Evolutionary conservation across 495 filamentous ascomycete genomes (phyloP).

Genomic region (Neurospora discreta): DNA sequence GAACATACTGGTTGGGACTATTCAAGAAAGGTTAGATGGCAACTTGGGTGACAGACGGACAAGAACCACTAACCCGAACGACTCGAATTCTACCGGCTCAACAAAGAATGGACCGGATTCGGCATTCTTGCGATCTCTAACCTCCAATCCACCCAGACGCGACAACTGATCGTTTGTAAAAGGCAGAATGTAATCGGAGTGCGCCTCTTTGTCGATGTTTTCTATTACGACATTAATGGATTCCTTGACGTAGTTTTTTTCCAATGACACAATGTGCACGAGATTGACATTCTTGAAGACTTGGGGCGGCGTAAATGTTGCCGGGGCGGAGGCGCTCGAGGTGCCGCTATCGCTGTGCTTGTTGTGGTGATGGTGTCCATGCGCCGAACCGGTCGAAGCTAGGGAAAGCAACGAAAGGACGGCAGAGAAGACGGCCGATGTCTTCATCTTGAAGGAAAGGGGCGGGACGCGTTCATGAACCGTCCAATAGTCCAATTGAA

Average conservation of each 20-base stretch:
- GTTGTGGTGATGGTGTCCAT: conserved; percentile 6
- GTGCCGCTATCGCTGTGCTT: conserved; percentile 14
- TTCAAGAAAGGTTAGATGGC: conserved; percentile 2
- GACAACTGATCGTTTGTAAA: conserved; percentile 65
- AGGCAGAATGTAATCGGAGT: conserved; percentile 80
- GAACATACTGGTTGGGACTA: conserved; percentile 75
- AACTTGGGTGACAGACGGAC: background rate
- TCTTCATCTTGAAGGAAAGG: conserved; percentile 39
- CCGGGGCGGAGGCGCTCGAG: conserved; percentile 41
- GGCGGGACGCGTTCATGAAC: conserved; percentile 29
- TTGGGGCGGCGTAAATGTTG: conserved; percentile 73
- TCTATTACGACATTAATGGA: conserved; percentile 88
- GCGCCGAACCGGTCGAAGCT: conserved; percentile 25
- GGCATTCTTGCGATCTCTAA: conserved; percentile 74
- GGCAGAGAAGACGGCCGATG: conserved; percentile 37
- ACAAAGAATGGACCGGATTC: conserved; percentile 55
- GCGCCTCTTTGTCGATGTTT: conserved; percentile 62
- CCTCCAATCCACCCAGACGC: conserved; percentile 76
- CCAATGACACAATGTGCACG: conserved; percentile 79
- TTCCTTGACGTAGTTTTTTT: conserved; percentile 83
- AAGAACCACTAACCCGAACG: conserved; percentile 39
- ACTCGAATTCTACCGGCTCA: conserved; percentile 53
- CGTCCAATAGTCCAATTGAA: conserved; percentile 8
- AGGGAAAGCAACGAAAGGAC: conserved; percentile 36
- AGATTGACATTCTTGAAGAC: conserved; percentile 88